Base-by-base conservation (phyloP, 2,329 filamentous ascomycete species). In the Parasarocladium wereldwijsianum region DNA sequence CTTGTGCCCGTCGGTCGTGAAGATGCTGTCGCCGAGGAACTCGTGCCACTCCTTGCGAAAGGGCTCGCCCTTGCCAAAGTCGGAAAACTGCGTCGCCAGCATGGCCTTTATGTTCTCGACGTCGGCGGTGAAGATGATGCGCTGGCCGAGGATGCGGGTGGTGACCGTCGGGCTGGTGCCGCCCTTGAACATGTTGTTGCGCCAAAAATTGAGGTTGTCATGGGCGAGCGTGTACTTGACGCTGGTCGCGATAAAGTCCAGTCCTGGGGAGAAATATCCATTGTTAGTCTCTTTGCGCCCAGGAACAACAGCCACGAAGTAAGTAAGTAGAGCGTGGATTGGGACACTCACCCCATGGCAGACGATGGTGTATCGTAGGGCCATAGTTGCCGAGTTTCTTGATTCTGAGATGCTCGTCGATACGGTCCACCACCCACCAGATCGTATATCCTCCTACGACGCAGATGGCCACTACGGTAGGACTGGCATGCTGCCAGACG, bases 31-130 rank as follows among this genome's bases (percentile, higher is more conserved):
- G 15, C 79, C 80, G 13, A 93, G 58, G 38, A 82, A 92, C 10
- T 74, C 69, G 34, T 70, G 63, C 77, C 79, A 92, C 30, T 85
- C 76, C 7, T 52, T 41, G 42, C 86, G 76, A 55, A 93, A 93
- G 14, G 61, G 53, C 37, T 72, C 55, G 6, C 85, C 84, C 49
- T 93, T 85, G 42, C 85, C 86, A 46, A 76, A 94, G 45, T 93
- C 81, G 23, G 40, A 33, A 46, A 94, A 94, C 46, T 93, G 83
- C 2, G 77, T 79, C 0, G 85, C 81, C n/a, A 94, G 62, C 14
- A 94, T 66, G 5, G 86, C 82, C 51, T 93, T 93, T 58, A 93
- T 79, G 47, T 93, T 93, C 44, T 92, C 83, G 1, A 80, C 79
- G 40, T 93, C 84, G 5, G 70, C 69, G 0, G 86, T 93, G 44